Percentiles rank a stretch among this genome's conserved stretches.
Conservation (phyloP, 1,284 basidiomycete genomes). For the Rhodotorula sp. region DNA sequence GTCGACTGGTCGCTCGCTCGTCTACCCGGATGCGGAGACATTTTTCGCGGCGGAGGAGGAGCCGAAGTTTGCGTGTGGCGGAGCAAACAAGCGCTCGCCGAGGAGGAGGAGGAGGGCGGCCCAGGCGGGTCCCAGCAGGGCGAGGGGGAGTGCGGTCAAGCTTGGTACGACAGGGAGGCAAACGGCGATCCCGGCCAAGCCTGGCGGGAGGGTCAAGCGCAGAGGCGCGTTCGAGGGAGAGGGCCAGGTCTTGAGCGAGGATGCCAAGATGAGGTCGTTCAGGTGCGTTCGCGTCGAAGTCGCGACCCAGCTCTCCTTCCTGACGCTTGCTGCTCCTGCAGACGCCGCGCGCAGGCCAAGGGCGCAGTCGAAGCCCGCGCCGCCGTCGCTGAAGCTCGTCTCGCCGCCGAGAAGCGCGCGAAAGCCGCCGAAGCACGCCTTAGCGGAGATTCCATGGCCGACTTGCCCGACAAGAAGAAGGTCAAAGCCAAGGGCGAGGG, state of each 20-base stretch:
- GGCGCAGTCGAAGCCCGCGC: constrained; percentile 11
- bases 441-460: background rate
- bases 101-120: background rate
- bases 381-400: constrained; percentile 15
- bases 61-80: constrained; percentile 21
- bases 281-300: background rate
- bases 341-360: constrained; percentile 14
- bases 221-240: constrained; percentile 22
- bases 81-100: constrained; percentile 1
- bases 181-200: constrained; percentile 22
- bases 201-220: constrained; percentile 25
- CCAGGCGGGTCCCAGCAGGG: background rate
- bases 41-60: background rate
- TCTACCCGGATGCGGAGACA: background rate
- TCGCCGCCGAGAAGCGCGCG: constrained; percentile 9
- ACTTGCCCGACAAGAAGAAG: background rate
- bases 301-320: background rate
- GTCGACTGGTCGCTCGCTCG: constrained; percentile 17
- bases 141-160: constrained; percentile 17
- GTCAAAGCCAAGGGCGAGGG: constrained; percentile 7
- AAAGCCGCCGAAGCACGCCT: constrained; percentile 13
- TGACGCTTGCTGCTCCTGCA: background rate
- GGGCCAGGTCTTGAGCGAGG: constrained; percentile 13
- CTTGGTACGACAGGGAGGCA: constrained; percentile 32
- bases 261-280: constrained; percentile 21